These are phyloP conservation scores for Diaporthe citriasiana DNA, from an alignment of 2,329 filamentous ascomycete genomes.

Conservation along the genomic window DNA sequence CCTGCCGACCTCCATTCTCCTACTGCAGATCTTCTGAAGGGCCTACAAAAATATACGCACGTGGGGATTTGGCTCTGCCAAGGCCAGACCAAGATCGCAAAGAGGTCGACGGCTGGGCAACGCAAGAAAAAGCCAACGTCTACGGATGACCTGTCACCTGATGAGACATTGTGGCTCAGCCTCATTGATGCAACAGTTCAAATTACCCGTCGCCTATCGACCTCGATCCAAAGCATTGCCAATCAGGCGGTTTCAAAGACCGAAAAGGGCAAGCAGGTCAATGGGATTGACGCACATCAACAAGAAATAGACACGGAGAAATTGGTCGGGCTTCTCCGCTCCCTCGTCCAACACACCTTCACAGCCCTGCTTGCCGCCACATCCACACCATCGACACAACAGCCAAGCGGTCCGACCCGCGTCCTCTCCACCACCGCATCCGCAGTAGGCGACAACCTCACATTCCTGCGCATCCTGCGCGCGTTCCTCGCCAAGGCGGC, in stretches of 20 bases:
- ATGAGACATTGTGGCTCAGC: constrained; percentile 72
- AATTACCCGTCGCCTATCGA: constrained; percentile 75
- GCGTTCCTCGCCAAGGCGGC: constrained; percentile 90
- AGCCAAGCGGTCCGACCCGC: constrained; percentile 50
- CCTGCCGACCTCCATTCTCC: constrained; percentile 70
- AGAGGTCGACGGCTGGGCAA: constrained; percentile 60
- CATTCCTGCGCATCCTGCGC: constrained; percentile 89
- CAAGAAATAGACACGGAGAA: constrained; percentile 67
- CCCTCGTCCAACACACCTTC: constrained; percentile 90
- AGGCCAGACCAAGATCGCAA: constrained; percentile 78
- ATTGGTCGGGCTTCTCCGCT: constrained; percentile 77
- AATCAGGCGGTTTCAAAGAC: constrained; percentile 41
- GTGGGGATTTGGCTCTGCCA: constrained; percentile 98
- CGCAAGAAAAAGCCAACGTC: constrained; percentile 64
- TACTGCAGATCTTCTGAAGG: constrained; percentile 79
- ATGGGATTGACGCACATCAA: constrained; percentile 47
- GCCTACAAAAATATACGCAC: constrained; percentile 88
- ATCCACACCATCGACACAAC: constrained; percentile 62
- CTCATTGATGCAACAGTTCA: constrained; percentile 73
- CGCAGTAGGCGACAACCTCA: constrained; percentile 69
- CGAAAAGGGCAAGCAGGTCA: constrained; percentile 44
- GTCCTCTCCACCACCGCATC: constrained; percentile 49
- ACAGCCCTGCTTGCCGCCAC: constrained; percentile 86
- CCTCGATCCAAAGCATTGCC: constrained; percentile 59
- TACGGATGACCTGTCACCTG: constrained; percentile 62